Evolutionary conservation across 2,329 filamentous ascomycete genomes (phyloP).

Genomic region (Pseudogymnoascus sp.): DNA sequence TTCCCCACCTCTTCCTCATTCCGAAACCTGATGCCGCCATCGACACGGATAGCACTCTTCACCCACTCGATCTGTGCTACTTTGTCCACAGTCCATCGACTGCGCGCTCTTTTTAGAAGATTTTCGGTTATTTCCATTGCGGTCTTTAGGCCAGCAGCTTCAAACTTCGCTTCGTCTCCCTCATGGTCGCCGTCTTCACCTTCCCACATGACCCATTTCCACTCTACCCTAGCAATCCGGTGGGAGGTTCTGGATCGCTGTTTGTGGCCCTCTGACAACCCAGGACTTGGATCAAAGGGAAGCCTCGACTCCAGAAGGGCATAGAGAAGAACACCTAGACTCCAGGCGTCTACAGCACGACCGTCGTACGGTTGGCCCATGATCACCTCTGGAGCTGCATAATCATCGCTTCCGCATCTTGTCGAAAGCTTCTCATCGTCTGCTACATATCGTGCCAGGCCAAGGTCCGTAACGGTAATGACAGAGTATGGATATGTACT

Average conservation of each 20-base stretch:
- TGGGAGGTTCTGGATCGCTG: conserved; percentile 80
- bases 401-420: conserved; percentile 92
- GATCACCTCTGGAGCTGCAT: conserved; percentile 91
- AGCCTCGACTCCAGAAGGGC: conserved; percentile 87
- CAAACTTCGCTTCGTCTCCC: conserved; percentile 50
- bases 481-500: conserved; percentile 71
- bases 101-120: conserved; percentile 72
- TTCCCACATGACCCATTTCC: conserved; percentile 85
- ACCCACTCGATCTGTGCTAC: conserved; percentile 73
- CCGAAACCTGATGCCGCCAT: conserved; percentile 51
- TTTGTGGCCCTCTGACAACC: conserved; percentile 62
- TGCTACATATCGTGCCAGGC: conserved; percentile 76
- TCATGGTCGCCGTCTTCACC: conserved; percentile 85
- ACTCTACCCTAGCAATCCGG: conserved; percentile 90
- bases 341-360: conserved; percentile 88
- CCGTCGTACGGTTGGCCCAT: conserved; percentile 94
- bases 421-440: conserved; percentile 86
- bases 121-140: conserved; percentile 78
- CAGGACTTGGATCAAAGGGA: conserved; percentile 84
- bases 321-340: conserved; percentile 85
- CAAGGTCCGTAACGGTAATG: conserved; percentile 83
- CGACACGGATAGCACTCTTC: conserved; percentile 59
- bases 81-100: conserved; percentile 66
- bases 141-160: conserved; percentile 58
- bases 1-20: conserved; percentile 37